Percentiles rank a stretch among this genome's conserved stretches.
Evolutionary conservation across 805 yeast species (phyloP).

Genomic region (Zygosaccharomyces lentus): DNA sequence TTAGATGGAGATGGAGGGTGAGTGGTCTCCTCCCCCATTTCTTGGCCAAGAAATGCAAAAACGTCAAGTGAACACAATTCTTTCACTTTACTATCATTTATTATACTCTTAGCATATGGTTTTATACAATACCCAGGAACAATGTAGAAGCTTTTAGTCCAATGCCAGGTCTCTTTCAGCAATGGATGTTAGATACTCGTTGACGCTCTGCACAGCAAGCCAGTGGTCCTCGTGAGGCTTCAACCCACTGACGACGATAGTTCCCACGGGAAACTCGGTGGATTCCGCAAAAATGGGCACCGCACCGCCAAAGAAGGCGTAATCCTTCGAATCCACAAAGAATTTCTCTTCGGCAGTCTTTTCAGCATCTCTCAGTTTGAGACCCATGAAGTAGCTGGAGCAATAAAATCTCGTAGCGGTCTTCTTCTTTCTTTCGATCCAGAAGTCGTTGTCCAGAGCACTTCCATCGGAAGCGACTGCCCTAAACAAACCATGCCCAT

Average conservation of each 20-base stretch:
- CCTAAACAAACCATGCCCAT: slow-evolving; percentile 48
- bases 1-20: slow-evolving; percentile 51
- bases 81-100: neutral
- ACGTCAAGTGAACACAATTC: neutral
- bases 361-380: slow-evolving; percentile 33
- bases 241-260: slow-evolving; percentile 53
- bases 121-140: slow-evolving; percentile 1
- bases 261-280: slow-evolving; percentile 40
- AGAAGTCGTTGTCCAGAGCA: slow-evolving; percentile 47
- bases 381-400: slow-evolving; percentile 47
- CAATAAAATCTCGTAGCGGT: slow-evolving; percentile 46
- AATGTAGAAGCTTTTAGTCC: slow-evolving; percentile 10
- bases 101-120: neutral
- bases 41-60: slow-evolving; percentile 12
- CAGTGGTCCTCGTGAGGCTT: slow-evolving; percentile 52
- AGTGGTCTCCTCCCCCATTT: slow-evolving; percentile 43
- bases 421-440: slow-evolving; percentile 49
- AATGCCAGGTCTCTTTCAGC: slow-evolving; percentile 17
- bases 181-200: slow-evolving; percentile 15
- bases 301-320: slow-evolving; percentile 55
- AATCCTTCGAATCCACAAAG: slow-evolving; percentile 41
- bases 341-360: slow-evolving; percentile 39
- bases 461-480: slow-evolving; percentile 36
- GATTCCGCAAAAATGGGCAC: slow-evolving; percentile 43
- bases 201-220: slow-evolving; percentile 35